Base-by-base conservation (phyloP, 768 basidiomycete genomes). In the Phylloporus scabripes region DNA sequence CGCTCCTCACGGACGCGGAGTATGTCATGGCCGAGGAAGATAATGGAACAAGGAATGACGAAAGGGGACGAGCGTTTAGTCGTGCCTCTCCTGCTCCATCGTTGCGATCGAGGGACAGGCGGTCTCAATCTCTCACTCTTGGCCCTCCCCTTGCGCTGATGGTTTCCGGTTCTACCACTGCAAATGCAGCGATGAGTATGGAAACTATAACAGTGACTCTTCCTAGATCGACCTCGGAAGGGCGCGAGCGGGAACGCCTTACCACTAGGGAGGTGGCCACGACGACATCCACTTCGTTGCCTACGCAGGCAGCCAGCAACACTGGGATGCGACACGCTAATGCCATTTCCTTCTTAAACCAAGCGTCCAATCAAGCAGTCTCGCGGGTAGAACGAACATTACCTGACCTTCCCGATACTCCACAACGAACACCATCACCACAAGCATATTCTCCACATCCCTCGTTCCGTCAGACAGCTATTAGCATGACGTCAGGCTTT, bases 401-500 rank as follows among this genome's bases (percentile, higher is more conserved):
- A 33, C 68, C 69, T 29, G 57, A 64, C 50, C 52, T 64, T 56
- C 60, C 68, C 50, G 58, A 57, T 46, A 31, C 56, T 40, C 51
- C 45, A 38, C 54, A 46, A 48, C 57, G 55, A 36, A 15, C 48
- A 7, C 21, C 45, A 21, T 31, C 50, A 1, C 51, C 56, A 31
- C 54, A 49, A 18, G 11, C 23, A 17, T 31, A 52, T 32, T 55
- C 48, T 45, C 50, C 61, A 21, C 61, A 66, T 37, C 65, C 70
- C 10, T 68, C 71, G 23, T 68, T 77, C 52, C 70, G 83, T 18
- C 83, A 81, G 59, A 81, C 83, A n/a, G 78, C 87, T 15, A 75
- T 88, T 53, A 87, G 85, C 57, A 81, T 89, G 71, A 79, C 83
- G 2, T 75, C 74, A 33, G 76, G 81, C 36, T 74, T 87, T 42